phyloP scores from a whole-genome alignment of 2,329 filamentous ascomycete species.

The Aspergillus neotritici region DNA sequence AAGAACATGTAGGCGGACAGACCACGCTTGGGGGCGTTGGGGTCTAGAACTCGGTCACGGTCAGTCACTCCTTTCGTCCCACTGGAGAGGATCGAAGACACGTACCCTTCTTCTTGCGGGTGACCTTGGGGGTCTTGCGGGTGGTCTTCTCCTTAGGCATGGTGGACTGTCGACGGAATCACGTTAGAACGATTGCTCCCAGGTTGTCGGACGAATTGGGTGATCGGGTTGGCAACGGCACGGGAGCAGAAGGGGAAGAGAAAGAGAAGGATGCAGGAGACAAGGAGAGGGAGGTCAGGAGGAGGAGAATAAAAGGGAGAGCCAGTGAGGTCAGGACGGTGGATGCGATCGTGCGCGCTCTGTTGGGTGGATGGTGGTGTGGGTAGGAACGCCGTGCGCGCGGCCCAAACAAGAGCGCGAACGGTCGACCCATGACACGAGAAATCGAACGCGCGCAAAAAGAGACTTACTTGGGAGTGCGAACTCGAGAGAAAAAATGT shows the following conservation, averaged over 20 bases:
- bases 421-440: constrained; percentile 16
- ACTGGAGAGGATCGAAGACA: constrained; percentile 8
- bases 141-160: constrained; percentile 67
- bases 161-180: constrained; percentile 28
- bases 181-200: constrained; percentile 9
- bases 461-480: constrained; percentile 13
- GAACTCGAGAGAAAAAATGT: constrained; percentile 6
- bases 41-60: constrained; percentile 55
- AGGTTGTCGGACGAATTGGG: neutral
- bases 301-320: neutral
- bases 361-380: constrained; percentile 6
- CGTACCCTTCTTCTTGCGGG: constrained; percentile 69
- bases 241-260: neutral
- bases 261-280: constrained; percentile 10
- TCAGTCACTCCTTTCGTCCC: constrained; percentile 12
- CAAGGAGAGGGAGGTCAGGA: constrained; percentile 10
- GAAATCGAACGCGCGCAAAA: constrained; percentile 14
- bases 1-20: constrained; percentile 99
- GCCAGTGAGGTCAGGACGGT: neutral
- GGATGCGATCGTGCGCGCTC: constrained; percentile 10
- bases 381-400: constrained; percentile 13
- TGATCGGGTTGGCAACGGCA: neutral
- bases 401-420: constrained; percentile 17
- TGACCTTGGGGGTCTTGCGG: constrained; percentile 53
- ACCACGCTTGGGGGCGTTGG: constrained; percentile 98